A percentile compares a stretch with the other conserved stretches of the same genome.
Conservation (phyloP, 2,329 filamentous ascomycete genomes). For the Penicillium sp. region DNA sequence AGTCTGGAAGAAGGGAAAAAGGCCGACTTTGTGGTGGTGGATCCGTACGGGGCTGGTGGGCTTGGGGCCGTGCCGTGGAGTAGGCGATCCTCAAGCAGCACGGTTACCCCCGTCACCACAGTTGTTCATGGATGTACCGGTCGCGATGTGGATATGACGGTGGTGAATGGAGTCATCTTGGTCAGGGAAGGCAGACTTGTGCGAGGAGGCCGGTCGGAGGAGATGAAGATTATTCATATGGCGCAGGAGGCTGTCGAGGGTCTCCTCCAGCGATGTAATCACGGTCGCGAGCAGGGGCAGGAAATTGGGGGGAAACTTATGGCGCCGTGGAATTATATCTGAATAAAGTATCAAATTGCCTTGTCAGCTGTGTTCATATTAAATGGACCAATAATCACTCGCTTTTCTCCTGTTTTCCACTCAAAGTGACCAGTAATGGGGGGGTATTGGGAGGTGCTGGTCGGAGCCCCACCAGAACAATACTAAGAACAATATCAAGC, state of each 20-base stretch:
- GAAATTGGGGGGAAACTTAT: constrained; percentile 19
- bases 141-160: constrained; percentile 49
- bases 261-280: constrained; percentile 19
- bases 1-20: constrained; percentile 43
- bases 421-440: background rate
- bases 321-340: constrained; percentile 17
- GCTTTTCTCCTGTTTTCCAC: background rate
- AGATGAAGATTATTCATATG: constrained; percentile 20
- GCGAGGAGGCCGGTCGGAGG: constrained; percentile 20
- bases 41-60: constrained; percentile 36
- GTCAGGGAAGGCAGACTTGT: constrained; percentile 42
- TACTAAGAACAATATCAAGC: constrained; percentile 14
- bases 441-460: background rate
- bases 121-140: constrained; percentile 52
- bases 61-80: constrained; percentile 46
- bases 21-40: constrained; percentile 34
- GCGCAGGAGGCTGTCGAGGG: constrained; percentile 14
- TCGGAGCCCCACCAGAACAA: constrained; percentile 29
- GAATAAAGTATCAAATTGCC: background rate
- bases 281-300: background rate
- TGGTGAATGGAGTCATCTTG: constrained; percentile 50
- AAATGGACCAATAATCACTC: background rate
- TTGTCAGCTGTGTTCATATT: background rate
- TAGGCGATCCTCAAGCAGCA: constrained; percentile 15
- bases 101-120: constrained; percentile 40